Base-by-base conservation (phyloP, 441 rosid genomes). In the Adansonia gregorii region DNA sequence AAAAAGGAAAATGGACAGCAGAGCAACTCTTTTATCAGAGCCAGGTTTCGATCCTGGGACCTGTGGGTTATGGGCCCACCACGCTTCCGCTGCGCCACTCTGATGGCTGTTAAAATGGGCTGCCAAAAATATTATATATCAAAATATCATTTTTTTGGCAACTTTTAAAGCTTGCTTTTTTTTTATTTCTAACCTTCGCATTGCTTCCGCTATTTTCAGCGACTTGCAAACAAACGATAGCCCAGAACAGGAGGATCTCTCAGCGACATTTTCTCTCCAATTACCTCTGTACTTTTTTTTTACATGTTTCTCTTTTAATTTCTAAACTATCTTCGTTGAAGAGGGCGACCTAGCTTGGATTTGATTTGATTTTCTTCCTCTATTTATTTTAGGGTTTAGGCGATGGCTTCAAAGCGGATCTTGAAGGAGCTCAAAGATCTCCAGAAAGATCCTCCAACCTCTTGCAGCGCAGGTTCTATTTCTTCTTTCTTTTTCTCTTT, bases 21-120 rank as follows among this genome's bases (percentile, higher is more conserved):
- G 11, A 70, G 74, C 60, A 14, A 49, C 27, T 24, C 27, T 24
- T 24, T n/a, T 87, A 86, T 89, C 92, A 83, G 84, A 89, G 95
- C 85, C 88, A 84, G 84, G 92, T 86, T 91, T 87, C 89, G 88
- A 87, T 91, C 92, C 89, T 85, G 88, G 83, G 88, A 83, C 89
- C 92, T 86, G 88, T 86, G 92, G 90, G 89, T 90, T 87, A 88
- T 90, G 91, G 89, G 90, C 92, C 89, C 88, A 86, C 91, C 89
- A 87, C 91, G 87, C 91, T 89, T 92, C 94, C 89, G 90, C 94
- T 90, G 92, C 90, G 89, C 92, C 91, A 90, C 91, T 90, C 83
- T 88, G 88, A 89, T 24, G 27, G 27, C 1, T 24, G 27, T 24
- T 24, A 24, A 24, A 24, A 24, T 24, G 27, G 27, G 1, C 27